Evolutionary conservation across 352 stramenopile genomes (phyloP).

Genomic region (Phytopythium vexans): DNA sequence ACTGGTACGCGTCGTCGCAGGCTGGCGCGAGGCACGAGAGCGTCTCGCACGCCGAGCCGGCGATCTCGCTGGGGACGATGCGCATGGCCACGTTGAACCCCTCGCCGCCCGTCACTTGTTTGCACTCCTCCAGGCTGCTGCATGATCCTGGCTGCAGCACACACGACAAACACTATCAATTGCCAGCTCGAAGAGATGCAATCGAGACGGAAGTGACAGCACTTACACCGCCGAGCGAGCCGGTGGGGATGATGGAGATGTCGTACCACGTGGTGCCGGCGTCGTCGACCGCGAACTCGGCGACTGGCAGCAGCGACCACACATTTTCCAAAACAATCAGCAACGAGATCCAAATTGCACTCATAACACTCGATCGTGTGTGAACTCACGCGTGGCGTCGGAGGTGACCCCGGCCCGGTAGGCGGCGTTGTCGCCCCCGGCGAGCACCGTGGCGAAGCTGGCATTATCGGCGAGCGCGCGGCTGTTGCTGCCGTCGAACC

Average conservation of each 20-base stretch:
- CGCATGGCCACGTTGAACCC: constrained; percentile 71
- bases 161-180: constrained; percentile 4
- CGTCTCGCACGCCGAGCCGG: constrained; percentile 22
- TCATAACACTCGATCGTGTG: too few species aligned
- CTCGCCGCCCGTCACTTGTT: constrained; percentile 38
- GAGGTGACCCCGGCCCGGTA: constrained; percentile 27
- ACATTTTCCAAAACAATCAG: not conserved
- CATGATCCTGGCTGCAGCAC: constrained; percentile 36
- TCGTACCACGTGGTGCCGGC: constrained; percentile 36
- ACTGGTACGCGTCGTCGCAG: constrained; percentile 64
- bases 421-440: constrained; percentile 21
- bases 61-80: constrained; percentile 26
- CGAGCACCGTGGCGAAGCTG: constrained; percentile 16
- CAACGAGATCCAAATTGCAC: not conserved
- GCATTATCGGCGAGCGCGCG: constrained; percentile 18
- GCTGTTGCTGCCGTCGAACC: constrained; percentile 23
- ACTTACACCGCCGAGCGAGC: constrained; percentile 24
- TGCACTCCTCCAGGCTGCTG: constrained; percentile 47
- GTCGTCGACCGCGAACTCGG: constrained; percentile 31
- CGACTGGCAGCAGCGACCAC: constrained; percentile 19
- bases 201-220: too few species aligned
- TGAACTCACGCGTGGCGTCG: constrained; percentile 23
- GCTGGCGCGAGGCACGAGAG: constrained; percentile 50
- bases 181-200: not conserved
- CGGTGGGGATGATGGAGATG: constrained; percentile 40